These are phyloP conservation scores for Litsea cubeba DNA, from an alignment of 164 flowering plant genomes.

Conservation along the genomic window DNA sequence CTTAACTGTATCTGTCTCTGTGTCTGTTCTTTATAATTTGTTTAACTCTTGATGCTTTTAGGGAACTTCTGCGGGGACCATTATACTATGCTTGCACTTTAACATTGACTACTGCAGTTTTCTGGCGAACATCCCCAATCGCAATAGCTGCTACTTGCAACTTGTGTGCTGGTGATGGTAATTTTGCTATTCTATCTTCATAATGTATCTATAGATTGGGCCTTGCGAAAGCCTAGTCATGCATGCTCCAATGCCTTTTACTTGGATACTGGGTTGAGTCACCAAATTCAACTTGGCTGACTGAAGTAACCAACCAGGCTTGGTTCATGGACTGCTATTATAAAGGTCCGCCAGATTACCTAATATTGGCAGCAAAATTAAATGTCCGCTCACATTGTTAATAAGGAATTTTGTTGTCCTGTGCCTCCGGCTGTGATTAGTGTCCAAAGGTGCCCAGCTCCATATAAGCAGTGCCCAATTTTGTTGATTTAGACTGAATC, in stretches of 20 bases:
- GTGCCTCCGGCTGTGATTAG: too few relatives aligned
- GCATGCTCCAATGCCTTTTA: neutral
- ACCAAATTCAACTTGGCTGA: neutral
- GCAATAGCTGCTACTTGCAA: slow-evolving; percentile 77
- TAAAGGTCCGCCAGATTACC: neutral
- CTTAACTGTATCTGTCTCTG: neutral
- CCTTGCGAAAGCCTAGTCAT: neutral
- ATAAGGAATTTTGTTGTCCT: neutral
- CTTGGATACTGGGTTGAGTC: neutral
- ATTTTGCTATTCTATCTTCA: neutral
- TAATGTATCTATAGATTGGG: neutral
- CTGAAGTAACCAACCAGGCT: neutral
- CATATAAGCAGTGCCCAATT: too few relatives aligned
- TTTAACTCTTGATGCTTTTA: slow-evolving; percentile 10
- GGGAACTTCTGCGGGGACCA: slow-evolving; percentile 94
- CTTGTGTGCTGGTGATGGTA: slow-evolving; percentile 98
- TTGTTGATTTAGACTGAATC: too few relatives aligned
- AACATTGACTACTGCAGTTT: slow-evolving; percentile 54
- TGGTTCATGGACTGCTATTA: neutral
- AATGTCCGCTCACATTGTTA: neutral
- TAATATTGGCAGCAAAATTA: neutral
- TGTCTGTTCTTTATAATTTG: neutral
- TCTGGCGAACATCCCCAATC: slow-evolving; percentile 84
- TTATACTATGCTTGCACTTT: slow-evolving; percentile 69
- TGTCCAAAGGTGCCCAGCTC: too few relatives aligned